Evolutionary conservation across 2,329 filamentous ascomycete species (phyloP).

Genomic region (Neofusicoccum parvum): DNA sequence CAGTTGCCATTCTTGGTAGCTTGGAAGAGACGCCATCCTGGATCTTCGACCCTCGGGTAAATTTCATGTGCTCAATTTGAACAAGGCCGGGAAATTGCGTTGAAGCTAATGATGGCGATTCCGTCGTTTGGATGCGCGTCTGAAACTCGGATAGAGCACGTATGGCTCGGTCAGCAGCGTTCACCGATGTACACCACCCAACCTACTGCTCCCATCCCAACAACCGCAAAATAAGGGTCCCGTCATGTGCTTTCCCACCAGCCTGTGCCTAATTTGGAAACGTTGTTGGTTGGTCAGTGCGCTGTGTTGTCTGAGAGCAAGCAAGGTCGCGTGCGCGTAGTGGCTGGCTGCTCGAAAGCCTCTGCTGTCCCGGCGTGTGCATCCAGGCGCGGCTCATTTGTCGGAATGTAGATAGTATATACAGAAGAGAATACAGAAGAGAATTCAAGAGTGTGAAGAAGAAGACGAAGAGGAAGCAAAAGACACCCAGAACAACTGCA

Average conservation of each 20-base stretch:
- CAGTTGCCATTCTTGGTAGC: neutral
- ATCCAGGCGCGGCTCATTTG: conserved; percentile 8
- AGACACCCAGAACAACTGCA: neutral
- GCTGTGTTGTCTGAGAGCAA: neutral
- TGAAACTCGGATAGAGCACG: neutral
- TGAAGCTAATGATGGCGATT: neutral
- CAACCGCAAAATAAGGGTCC: neutral
- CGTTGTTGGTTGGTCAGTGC: too few species aligned
- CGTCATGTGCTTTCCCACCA: too few species aligned
- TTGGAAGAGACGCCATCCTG: neutral
- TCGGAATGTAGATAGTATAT: neutral
- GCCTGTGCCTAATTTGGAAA: too few species aligned
- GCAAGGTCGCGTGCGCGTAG: neutral
- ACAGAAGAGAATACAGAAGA: conserved; percentile 2
- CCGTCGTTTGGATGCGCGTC: neutral
- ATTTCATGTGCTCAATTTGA: neutral
- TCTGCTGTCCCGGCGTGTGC: neutral
- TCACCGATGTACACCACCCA: neutral
- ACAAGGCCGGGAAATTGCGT: neutral
- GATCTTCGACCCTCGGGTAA: neutral
- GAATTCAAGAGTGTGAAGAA: neutral
- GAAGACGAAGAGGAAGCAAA: neutral
- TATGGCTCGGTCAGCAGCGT: neutral
- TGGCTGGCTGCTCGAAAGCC: neutral
- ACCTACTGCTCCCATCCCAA: neutral